phyloP scores from a whole-genome alignment of 2,329 filamentous ascomycete species.

The Colletotrichum sp. region DNA sequence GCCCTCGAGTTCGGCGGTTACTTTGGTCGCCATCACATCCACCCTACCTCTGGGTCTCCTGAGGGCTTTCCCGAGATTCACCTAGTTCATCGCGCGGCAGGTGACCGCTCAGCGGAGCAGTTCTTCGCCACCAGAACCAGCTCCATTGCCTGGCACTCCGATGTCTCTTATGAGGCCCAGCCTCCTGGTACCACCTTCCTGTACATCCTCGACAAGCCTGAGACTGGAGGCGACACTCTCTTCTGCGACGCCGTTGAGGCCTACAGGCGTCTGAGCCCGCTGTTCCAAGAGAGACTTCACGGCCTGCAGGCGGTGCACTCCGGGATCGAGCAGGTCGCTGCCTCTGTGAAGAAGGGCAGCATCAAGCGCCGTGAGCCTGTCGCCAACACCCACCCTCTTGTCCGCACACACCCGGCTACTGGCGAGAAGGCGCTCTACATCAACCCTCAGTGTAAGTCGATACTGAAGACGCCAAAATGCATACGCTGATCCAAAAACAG shows the following conservation, averaged over 20 bases:
- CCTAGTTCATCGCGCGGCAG: constrained; percentile 69
- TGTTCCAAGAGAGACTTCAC: constrained; percentile 66
- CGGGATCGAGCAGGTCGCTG: constrained; percentile 15
- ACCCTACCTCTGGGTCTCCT: constrained; percentile 74
- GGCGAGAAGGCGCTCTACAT: constrained; percentile 19
- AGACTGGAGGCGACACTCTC: constrained; percentile 82
- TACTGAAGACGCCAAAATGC: neutral
- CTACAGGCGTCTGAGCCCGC: constrained; percentile 79
- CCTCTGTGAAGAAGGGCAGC: constrained; percentile 18
- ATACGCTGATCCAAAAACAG: neutral
- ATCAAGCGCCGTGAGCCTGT: constrained; percentile 21
- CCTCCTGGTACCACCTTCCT: constrained; percentile 90
- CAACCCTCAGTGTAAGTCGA: constrained; percentile 17
- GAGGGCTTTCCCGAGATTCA: constrained; percentile 71
- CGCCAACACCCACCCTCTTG: constrained; percentile 14
- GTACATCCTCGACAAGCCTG: constrained; percentile 83
- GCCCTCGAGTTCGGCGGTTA: constrained; percentile 70
- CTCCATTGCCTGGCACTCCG: constrained; percentile 87
- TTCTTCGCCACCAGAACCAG: constrained; percentile 75
- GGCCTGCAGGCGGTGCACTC: constrained; percentile 20
- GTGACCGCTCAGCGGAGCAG: constrained; percentile 52
- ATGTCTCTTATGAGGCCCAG: constrained; percentile 87
- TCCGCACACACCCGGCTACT: constrained; percentile 17
- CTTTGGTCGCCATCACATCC: constrained; percentile 74
- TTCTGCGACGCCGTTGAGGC: constrained; percentile 83